These are phyloP conservation scores for Ajuga reptans DNA, from an alignment of 305 asterid genomes.

Conservation along the genomic window DNA sequence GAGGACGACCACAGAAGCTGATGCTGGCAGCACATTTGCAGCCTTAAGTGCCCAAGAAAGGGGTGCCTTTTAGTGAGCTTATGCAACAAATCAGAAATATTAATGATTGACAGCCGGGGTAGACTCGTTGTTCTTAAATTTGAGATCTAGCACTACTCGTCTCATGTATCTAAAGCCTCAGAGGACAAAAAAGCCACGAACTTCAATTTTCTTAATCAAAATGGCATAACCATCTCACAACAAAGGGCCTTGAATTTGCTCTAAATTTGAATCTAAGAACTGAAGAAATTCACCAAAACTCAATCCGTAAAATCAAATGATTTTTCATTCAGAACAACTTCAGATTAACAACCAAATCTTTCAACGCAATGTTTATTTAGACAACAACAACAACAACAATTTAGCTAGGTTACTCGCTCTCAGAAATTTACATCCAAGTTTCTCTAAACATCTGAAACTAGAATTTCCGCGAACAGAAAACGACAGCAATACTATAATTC, in stretches of 20 bases:
- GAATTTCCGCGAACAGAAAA: background rate
- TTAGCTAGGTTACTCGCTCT: slow-evolving; percentile 11
- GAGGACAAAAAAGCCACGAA: background rate
- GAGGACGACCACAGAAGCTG: background rate
- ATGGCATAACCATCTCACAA: background rate
- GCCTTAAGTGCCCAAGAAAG: background rate
- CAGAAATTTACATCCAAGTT: background rate
- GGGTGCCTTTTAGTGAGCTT: background rate
- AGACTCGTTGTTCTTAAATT: background rate
- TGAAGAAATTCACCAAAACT: background rate
- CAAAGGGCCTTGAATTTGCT: background rate
- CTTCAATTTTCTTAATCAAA: background rate
- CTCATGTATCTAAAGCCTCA: background rate
- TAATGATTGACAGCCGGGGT: background rate
- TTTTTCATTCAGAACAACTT: background rate
- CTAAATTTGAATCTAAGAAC: slow-evolving; percentile 2
- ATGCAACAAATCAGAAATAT: background rate
- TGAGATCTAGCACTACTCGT: slow-evolving; percentile 3
- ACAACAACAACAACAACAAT: slow-evolving; percentile 1
- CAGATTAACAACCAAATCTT: slow-evolving; percentile 13
- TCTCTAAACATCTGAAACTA: slow-evolving; percentile 13
- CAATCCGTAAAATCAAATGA: slow-evolving; percentile 5
- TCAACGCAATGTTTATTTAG: background rate
- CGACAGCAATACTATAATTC: background rate
- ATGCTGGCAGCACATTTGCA: background rate